Percentiles rank a stretch among this genome's conserved stretches.
phyloP scores from a whole-genome alignment of 495 filamentous ascomycete genomes.

The Penicillium silybi region DNA sequence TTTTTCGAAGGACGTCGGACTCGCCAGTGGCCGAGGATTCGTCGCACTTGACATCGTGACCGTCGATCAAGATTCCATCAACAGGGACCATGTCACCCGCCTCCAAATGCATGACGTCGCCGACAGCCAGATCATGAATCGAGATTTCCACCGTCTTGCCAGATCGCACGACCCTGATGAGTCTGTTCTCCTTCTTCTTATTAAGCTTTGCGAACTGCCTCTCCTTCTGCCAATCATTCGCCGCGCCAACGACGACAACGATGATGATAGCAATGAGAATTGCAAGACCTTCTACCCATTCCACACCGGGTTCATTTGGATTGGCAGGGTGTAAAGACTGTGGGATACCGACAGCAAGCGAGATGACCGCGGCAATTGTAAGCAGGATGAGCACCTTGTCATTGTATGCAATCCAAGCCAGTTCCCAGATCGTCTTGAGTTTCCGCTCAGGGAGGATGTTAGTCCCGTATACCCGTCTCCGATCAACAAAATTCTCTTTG shows the following conservation, averaged over 20 bases:
- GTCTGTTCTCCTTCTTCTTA: slow-evolving; percentile 67
- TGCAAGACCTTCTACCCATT: slow-evolving; percentile 80
- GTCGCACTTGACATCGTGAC: slow-evolving; percentile 74
- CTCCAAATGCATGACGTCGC: slow-evolving; percentile 79
- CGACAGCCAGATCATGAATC: slow-evolving; percentile 75
- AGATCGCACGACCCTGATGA: slow-evolving; percentile 71
- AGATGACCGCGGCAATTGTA: slow-evolving; percentile 73
- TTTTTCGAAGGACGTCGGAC: slow-evolving; percentile 75
- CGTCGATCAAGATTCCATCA: slow-evolving; percentile 70
- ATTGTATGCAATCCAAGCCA: slow-evolving; percentile 80
- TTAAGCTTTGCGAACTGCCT: slow-evolving; percentile 71
- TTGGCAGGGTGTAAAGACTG: slow-evolving; percentile 49
- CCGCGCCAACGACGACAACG: slow-evolving; percentile 67
- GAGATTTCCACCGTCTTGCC: slow-evolving; percentile 74
- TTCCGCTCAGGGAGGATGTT: slow-evolving; percentile 72
- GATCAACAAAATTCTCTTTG: slow-evolving; percentile 52
- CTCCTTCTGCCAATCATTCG: slow-evolving; percentile 79
- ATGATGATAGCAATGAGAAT: slow-evolving; percentile 74
- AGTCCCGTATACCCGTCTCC: slow-evolving; percentile 63
- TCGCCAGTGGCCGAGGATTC: slow-evolving; percentile 84
- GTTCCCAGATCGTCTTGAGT: slow-evolving; percentile 63
- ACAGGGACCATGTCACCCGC: slow-evolving; percentile 86
- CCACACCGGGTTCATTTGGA: slow-evolving; percentile 53
- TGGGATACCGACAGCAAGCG: slow-evolving; percentile 76
- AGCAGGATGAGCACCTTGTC: slow-evolving; percentile 81